Evolutionary conservation across 2,329 filamentous ascomycete genomes (phyloP).

Genomic region (Phoma herbarum): DNA sequence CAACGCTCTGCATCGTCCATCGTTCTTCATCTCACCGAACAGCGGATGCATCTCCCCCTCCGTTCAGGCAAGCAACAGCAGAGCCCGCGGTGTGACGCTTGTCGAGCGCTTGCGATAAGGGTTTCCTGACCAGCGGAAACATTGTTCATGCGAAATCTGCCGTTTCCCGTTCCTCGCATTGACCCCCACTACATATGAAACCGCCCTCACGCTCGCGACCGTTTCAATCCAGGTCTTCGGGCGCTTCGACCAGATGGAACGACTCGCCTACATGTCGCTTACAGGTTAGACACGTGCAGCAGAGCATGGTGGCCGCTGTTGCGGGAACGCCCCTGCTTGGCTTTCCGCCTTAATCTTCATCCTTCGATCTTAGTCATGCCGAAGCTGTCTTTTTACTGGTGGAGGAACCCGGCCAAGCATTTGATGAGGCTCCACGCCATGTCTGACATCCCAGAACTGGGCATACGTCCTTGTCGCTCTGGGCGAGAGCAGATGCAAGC

Average conservation of each 20-base stretch:
- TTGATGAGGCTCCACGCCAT: conserved; percentile 28
- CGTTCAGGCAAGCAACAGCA: conserved; percentile 5
- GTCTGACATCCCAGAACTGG: conserved; percentile 27
- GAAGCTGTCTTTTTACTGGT: conserved; percentile 34
- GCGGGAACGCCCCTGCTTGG: conserved; percentile 28
- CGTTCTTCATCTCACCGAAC: conserved; percentile 7
- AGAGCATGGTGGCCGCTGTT: conserved; percentile 38
- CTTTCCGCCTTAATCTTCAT: conserved; percentile 28
- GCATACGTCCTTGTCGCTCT: conserved; percentile 23
- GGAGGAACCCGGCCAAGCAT: conserved; percentile 39
- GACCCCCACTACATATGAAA: conserved; percentile 45
- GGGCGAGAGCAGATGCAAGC: conserved; percentile 31
- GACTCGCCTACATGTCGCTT: conserved; percentile 33
- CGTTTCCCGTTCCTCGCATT: conserved; percentile 32
- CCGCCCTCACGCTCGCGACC: conserved; percentile 33
- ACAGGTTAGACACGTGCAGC: conserved; percentile 24
- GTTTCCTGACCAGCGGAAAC: not conserved
- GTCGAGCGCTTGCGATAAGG: conserved; percentile 11
- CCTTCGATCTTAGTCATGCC: conserved; percentile 26
- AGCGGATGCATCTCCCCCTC: not conserved
- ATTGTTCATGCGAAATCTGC: conserved; percentile 8
- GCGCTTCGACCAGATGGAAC: conserved; percentile 39
- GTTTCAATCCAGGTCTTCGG: conserved; percentile 48
- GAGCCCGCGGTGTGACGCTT: conserved; percentile 13
- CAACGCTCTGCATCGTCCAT: conserved; percentile 10